Base-by-base conservation (phyloP, 495 filamentous ascomycete species). In the Aspergillus affinis region DNA sequence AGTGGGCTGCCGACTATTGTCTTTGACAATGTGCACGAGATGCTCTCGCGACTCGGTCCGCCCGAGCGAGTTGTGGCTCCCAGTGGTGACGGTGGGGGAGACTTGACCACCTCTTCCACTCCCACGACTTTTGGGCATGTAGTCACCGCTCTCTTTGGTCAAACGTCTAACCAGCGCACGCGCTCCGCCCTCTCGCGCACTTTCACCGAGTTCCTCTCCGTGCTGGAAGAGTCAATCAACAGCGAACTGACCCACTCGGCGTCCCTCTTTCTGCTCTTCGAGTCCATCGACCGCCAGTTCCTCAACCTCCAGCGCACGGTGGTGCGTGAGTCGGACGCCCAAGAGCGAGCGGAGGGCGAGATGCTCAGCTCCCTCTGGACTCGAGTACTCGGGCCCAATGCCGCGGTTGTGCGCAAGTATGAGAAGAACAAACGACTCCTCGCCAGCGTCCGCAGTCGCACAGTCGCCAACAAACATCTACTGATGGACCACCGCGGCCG, bases 221-320 rank as follows among this genome's bases (percentile, higher is more conserved):
- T 93, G 0, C 82, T 97, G 4, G 92, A 97, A 74, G 91, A 96
- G 60, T 88, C 87, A 46, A 95, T 97, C 71, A 86, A 87, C 64
- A 89, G 80, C 63, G 92, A 97, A 69, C 78, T 97, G 6, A 84
- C 84, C 19, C 86, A 92, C 69, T 88, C 86, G 23, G 84, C 89
- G 4, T 81, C 84, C 0, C 84, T 97, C 3, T 93, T 96, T 68
- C 79, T 81, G 9, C 84, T 96, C 10, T 97, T 96, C 72, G 91
- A 95, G 61, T 82, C 86, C 54, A 91, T 96, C 63, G 92, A 97
- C 72, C 82, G 84, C 44, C 90, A 95, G 66, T 96, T 97, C 76
- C 78, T 89, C 48, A 96, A 94, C 67, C 79, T 96, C 0, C 90
- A 90, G 47, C 88, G 92, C 49, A 88, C 88, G n/a, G 91, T 96